Evolutionary conservation across 495 filamentous ascomycete species (phyloP).

Genomic region (Aspergillus carlsbadensis): DNA sequence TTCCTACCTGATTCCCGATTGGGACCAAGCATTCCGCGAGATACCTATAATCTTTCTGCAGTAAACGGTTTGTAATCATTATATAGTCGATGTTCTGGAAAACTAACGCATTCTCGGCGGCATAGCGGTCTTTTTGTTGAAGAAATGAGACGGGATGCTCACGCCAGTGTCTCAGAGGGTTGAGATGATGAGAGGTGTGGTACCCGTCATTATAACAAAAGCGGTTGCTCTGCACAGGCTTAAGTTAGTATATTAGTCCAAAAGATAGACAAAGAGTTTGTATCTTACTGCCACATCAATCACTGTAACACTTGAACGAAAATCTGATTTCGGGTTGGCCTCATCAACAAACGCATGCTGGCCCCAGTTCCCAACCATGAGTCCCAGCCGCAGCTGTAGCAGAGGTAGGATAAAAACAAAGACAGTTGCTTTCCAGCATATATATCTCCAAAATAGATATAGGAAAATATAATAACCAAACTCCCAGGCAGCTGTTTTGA

Average conservation of each 20-base stretch:
- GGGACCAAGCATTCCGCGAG: conserved; percentile 66
- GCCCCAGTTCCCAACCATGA: conserved; percentile 77
- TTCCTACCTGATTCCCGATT: conserved; percentile 62
- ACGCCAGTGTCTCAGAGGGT: conserved; percentile 71
- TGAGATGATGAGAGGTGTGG: conserved; percentile 74
- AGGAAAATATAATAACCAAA: conserved; percentile 49
- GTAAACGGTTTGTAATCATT: conserved; percentile 60
- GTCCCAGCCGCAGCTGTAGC: conserved; percentile 54
- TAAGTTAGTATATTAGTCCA: conserved; percentile 8
- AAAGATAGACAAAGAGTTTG: not conserved
- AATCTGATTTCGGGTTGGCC: conserved; percentile 65
- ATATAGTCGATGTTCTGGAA: conserved; percentile 73
- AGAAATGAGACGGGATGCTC: conserved; percentile 68
- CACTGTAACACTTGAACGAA: conserved; percentile 67
- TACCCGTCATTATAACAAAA: conserved; percentile 78
- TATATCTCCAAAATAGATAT: conserved; percentile 44
- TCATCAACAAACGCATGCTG: conserved; percentile 75
- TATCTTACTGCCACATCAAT: conserved; percentile 66
- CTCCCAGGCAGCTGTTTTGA: conserved; percentile 58
- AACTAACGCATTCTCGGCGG: conserved; percentile 59
- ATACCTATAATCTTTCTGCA: conserved; percentile 61
- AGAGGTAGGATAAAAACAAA: conserved; percentile 64
- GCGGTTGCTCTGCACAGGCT: conserved; percentile 56
- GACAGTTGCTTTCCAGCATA: conserved; percentile 50
- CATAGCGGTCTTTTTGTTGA: conserved; percentile 59